Base-by-base conservation (phyloP, 2,329 filamentous ascomycete species). In the Paracorniculantispora psalliotae region DNA sequence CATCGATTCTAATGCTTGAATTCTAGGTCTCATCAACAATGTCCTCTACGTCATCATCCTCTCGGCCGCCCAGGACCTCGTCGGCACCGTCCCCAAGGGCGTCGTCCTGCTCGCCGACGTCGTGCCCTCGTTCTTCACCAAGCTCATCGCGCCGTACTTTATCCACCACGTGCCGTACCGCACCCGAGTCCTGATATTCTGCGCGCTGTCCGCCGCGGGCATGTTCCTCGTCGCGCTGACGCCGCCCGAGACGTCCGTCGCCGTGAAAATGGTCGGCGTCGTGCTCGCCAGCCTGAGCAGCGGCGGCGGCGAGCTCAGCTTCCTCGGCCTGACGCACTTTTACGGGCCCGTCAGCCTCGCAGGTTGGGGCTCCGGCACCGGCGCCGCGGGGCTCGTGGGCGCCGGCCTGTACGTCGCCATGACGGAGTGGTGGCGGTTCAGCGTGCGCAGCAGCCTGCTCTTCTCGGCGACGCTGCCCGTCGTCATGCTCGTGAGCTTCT, bases 41-140 rank as follows among this genome's bases (percentile, higher is more conserved):
- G 91, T 97, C 66, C 89, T 97, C 75, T 97, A 97, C 75, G 93
- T 97, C 59, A 90, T 97, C 72, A 94, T 97, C 70, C 88, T 99
- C 68, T 96, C 92, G 30, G 90, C 94, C 37, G 94, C 94, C 3
- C 89, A 97, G 67, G 94, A 99, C 69, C 89, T 99, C 62, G 94
- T 97, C 66, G 93, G 93, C 37, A 88, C 90, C 33, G 81, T 97
- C 1, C 94, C 94, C 52, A 97, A 97, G 73, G 91, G 90, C 66
- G 83, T 96, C 59, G 93, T 99, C 58, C 87, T 97, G 57, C 89
- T 97, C 62, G 92, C 92, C 71, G 92, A 97, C 72, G 91, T 97
- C 57, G 79, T 96, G 23, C 94, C 94, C 1, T 92, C 90, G 12
- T 96, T 99, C 74, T 72, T 90, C 57, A 90, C 89, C 53, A 97